Percentiles rank a stretch among this genome's conserved stretches.
These are phyloP conservation scores for Bipolaris zeicola DNA, from an alignment of 2,329 filamentous ascomycete species.

Conservation along the genomic window DNA sequence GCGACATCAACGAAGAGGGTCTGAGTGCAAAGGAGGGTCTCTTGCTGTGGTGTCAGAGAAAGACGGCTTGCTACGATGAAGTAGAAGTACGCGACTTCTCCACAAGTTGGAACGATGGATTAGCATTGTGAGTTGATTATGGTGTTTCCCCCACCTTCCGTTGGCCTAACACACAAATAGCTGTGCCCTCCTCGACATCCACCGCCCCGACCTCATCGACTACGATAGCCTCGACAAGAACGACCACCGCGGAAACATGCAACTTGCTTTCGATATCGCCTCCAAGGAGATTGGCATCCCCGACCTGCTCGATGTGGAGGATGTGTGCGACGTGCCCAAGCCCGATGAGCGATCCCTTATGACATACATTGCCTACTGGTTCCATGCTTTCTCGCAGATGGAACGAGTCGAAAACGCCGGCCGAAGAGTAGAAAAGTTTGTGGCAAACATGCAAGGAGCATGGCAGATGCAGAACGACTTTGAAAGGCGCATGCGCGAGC, in stretches of 20 bases:
- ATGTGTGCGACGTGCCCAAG: constrained; percentile 95
- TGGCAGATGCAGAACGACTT: constrained; percentile 99
- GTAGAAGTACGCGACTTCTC: constrained; percentile 96
- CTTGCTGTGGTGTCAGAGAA: constrained; percentile 95
- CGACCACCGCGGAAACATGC: constrained; percentile 96
- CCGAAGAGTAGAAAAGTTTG: constrained; percentile 94
- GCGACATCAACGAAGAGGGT: constrained; percentile 96
- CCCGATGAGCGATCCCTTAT: constrained; percentile 96
- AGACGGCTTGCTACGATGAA: constrained; percentile 97
- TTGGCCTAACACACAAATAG: constrained; percentile 35
- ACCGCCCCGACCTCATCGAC: constrained; percentile 95
- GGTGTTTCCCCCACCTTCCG: too few relatives aligned
- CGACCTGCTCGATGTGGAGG: constrained; percentile 92
- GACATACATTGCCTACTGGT: constrained; percentile 99
- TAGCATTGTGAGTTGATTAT: constrained; percentile 70
- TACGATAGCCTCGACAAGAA: constrained; percentile 93
- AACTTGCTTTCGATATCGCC: constrained; percentile 95
- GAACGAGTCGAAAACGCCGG: constrained; percentile 98
- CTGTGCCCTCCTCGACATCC: constrained; percentile 94
- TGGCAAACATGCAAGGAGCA: constrained; percentile 97
- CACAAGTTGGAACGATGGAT: constrained; percentile 92
- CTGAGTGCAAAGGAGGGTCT: constrained; percentile 97
- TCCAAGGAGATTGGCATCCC: constrained; percentile 96
- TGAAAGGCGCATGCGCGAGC: constrained; percentile 84
- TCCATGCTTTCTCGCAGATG: constrained; percentile 99